phyloP scores from a whole-genome alignment of 169 alveolate genomes.

The Plasmodium coatneyi region DNA sequence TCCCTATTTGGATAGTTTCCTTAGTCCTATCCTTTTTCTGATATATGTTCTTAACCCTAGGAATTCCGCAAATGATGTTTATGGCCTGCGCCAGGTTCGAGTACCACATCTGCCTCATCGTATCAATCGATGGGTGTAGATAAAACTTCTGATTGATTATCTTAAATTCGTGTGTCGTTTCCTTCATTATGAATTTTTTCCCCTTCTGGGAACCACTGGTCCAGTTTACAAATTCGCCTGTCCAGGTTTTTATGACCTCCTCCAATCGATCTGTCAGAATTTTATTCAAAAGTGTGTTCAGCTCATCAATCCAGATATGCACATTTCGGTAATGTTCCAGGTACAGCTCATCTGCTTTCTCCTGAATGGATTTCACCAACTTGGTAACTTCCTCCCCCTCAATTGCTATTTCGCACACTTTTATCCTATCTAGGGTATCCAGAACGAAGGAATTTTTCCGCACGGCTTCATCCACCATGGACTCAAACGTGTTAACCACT shows the following conservation, averaged over 20 bases:
- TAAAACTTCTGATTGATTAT: conserved; percentile 53
- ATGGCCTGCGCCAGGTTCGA: conserved; percentile 53
- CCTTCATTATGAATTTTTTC: conserved; percentile 57
- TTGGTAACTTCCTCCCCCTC: conserved; percentile 34
- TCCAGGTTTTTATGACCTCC: conserved; percentile 87
- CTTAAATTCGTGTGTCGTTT: conserved; percentile 57
- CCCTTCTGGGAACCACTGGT: conserved; percentile 16
- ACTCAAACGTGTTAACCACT: conserved; percentile 78
- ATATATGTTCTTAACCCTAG: conserved; percentile 68
- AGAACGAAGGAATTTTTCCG: conserved; percentile 65
- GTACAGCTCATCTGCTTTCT: conserved; percentile 82
- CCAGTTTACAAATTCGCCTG: conserved; percentile 86
- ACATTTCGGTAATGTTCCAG: conserved; percentile 88
- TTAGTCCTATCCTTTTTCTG: conserved; percentile 79
- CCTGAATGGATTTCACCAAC: conserved; percentile 83
- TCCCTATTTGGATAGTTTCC: conserved; percentile 71
- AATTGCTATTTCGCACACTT: conserved; percentile 37
- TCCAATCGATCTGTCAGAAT: conserved; percentile 85
- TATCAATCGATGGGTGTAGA: conserved; percentile 56
- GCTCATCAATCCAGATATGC: conserved; percentile 90
- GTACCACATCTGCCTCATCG: conserved; percentile 76
- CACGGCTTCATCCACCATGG: conserved; percentile 79
- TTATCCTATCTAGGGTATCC: conserved; percentile 61
- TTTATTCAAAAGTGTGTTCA: conserved; percentile 86
- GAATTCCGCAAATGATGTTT: conserved; percentile 74